Conservation (phyloP, 306 rosid species). For the Medicago lupulina region DNA sequence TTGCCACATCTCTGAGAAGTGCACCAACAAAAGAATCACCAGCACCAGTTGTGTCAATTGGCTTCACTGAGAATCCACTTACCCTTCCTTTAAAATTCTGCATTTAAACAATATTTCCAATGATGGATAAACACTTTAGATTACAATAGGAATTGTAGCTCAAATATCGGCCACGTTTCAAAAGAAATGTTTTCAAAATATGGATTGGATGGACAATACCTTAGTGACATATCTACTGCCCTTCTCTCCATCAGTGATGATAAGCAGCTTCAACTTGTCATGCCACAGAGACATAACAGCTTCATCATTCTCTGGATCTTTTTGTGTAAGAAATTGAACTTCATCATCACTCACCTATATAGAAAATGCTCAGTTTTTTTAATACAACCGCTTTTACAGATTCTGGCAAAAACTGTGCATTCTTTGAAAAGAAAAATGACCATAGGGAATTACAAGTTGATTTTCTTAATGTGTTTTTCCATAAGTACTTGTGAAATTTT, state of each 20-base stretch:
- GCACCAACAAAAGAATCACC: constrained; percentile 79
- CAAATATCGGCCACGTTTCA: background rate
- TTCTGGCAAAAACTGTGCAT: background rate
- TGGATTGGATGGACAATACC: constrained; percentile 44
- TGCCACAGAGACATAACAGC: constrained; percentile 61
- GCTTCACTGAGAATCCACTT: constrained; percentile 55
- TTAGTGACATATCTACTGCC: constrained; percentile 71
- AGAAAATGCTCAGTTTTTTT: background rate
- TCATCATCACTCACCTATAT: constrained; percentile 74
- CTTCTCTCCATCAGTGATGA: constrained; percentile 71
- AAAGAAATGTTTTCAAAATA: background rate
- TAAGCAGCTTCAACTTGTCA: constrained; percentile 63
- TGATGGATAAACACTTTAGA: background rate
- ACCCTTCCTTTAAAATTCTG: constrained; percentile 68
- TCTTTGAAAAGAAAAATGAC: background rate
- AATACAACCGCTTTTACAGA: background rate
- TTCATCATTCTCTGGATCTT: constrained; percentile 59
- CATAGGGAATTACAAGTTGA: too few species aligned
- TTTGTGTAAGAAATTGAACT: constrained; percentile 64
- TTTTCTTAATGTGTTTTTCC: too few species aligned
- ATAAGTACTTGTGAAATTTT: too few species aligned
- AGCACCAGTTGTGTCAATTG: constrained; percentile 78
- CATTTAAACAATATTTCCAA: constrained; percentile 21
- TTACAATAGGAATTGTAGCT: background rate
- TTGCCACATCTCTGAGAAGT: constrained; percentile 53